Base-by-base conservation (phyloP, 305 asterid genomes). In the Rubia peregrina region DNA sequence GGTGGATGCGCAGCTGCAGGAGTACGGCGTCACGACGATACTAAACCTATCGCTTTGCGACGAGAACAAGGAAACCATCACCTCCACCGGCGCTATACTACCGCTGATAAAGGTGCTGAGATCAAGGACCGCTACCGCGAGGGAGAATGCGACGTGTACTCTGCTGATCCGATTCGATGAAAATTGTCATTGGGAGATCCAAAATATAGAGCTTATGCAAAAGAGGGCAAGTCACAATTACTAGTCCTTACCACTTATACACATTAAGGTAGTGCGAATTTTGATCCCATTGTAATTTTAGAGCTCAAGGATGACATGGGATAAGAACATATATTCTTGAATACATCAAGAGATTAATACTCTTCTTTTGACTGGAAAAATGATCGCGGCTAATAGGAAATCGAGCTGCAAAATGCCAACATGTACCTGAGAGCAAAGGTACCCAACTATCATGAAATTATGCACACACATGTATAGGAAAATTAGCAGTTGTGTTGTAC, bases 111-210 rank as follows among this genome's bases (percentile, higher is more conserved):
- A 84, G 75, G 95, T 95, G 5, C 83, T 93, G n/a, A 83, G 71
- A 59, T 65, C 75, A 69, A 96, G 96, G 5, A 89, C 87, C 3
- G 7, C 97, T 7, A 85, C 97, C 7, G 92, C 96, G 2, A 76
- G 76, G 65, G 98, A 93, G 75, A 90, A 93, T 89, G 92, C 97
- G 8, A 97, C 98, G 7, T 93, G 98, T 79, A 96, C 98, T 59
- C 85, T 93, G 10, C 86, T 93, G 41, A 51, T 67, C 82, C 56
- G 96, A 93, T 61, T 90, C 85, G 71, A 85, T 74, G 26, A 93
- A 93, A 78, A 51, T 73, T 13, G 88, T 89, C 14, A 90, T 93
- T n/a, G 98, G 98, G 12, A 77, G 89, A 61, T 84, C 94, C 7
- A 96, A 96, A n/a, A n/a, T 33, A 92, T 90, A 65, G 97, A 90